Evolutionary conservation across 176 grass and related monocot genomes (phyloP).

Genomic region (Luzula sylvatica): DNA sequence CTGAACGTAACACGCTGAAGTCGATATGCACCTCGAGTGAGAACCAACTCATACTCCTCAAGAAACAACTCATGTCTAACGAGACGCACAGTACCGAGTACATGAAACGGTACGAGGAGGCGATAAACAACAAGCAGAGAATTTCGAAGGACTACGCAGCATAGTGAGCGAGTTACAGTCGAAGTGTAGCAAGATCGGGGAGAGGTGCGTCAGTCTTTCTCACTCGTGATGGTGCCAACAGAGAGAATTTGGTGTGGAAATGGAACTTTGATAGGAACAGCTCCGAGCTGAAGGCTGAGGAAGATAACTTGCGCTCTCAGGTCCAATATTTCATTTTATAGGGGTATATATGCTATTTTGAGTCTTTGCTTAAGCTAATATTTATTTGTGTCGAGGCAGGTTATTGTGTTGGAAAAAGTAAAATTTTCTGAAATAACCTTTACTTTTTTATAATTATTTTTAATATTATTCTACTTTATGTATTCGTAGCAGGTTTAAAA

Average conservation of each 20-base stretch:
- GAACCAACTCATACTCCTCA: slow-evolving; percentile 65
- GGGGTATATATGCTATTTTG: too few species aligned
- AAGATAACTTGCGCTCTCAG: slow-evolving; percentile 68
- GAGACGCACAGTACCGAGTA: slow-evolving; percentile 77
- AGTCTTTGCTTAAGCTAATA: too few species aligned
- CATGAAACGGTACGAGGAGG: slow-evolving; percentile 80
- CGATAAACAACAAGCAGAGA: slow-evolving; percentile 82
- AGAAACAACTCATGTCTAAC: slow-evolving; percentile 74
- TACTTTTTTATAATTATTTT: too few species aligned
- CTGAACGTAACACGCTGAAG: slow-evolving; percentile 65
- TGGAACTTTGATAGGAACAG: slow-evolving; percentile 45
- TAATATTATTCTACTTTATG: too few species aligned
- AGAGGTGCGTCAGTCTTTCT: slow-evolving; percentile 53
- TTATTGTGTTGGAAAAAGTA: too few species aligned
- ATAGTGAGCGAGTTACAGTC: slow-evolving; percentile 60
- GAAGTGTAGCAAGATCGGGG: slow-evolving; percentile 83
- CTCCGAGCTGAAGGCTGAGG: slow-evolving; percentile 70
- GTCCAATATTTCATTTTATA: too few species aligned
- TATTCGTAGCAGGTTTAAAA: too few species aligned
- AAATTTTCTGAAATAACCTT: too few species aligned
- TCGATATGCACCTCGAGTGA: slow-evolving; percentile 80
- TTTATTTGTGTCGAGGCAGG: too few species aligned
- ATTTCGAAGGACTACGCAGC: slow-evolving; percentile 72
- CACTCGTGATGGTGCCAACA: slow-evolving; percentile 53
- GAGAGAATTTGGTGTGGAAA: slow-evolving; percentile 67